Percentiles rank a stretch among this genome's conserved stretches.
Conservation (phyloP, 2,329 filamentous ascomycete genomes). For the Graphium sp. region DNA sequence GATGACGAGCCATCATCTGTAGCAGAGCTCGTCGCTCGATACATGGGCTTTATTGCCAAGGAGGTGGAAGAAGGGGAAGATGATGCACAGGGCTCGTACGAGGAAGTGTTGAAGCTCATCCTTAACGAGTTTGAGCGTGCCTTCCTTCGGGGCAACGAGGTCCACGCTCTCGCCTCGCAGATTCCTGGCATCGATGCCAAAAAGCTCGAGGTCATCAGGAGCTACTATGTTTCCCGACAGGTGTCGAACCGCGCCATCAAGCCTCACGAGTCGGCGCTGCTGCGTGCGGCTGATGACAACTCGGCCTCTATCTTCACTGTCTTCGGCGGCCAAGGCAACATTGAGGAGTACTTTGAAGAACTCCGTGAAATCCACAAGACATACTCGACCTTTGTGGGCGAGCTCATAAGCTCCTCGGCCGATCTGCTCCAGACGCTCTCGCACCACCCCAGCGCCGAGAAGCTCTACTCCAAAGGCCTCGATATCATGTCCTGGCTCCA, state of each 20-base stretch:
- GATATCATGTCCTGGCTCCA: constrained; percentile 91
- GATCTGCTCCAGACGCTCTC: constrained; percentile 77
- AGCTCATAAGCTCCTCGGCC: constrained; percentile 65
- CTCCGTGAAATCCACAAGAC: constrained; percentile 80
- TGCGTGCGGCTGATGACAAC: constrained; percentile 73
- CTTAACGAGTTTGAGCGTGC: constrained; percentile 93
- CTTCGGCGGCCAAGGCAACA: constrained; percentile 95
- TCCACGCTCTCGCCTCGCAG: constrained; percentile 72
- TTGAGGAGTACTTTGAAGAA: constrained; percentile 99
- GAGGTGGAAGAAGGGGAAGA: constrained; percentile 91
- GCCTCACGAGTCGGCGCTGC: constrained; percentile 81
- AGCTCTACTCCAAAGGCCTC: constrained; percentile 93
- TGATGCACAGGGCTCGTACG: constrained; percentile 70
- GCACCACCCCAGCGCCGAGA: constrained; percentile 71
- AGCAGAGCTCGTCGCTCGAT: constrained; percentile 80
- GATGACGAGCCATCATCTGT: constrained; percentile 98
- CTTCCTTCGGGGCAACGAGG: constrained; percentile 89
- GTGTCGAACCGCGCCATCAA: constrained; percentile 76
- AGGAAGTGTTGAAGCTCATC: constrained; percentile 82
- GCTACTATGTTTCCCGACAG: constrained; percentile 80
- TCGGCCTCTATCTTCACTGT: constrained; percentile 81
- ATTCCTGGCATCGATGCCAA: constrained; percentile 85
- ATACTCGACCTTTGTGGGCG: constrained; percentile 79
- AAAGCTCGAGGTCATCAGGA: constrained; percentile 76
- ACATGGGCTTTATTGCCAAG: constrained; percentile 74